Conservation (phyloP, 2,329 filamentous ascomycete species). For the Aspergillus latus region DNA sequence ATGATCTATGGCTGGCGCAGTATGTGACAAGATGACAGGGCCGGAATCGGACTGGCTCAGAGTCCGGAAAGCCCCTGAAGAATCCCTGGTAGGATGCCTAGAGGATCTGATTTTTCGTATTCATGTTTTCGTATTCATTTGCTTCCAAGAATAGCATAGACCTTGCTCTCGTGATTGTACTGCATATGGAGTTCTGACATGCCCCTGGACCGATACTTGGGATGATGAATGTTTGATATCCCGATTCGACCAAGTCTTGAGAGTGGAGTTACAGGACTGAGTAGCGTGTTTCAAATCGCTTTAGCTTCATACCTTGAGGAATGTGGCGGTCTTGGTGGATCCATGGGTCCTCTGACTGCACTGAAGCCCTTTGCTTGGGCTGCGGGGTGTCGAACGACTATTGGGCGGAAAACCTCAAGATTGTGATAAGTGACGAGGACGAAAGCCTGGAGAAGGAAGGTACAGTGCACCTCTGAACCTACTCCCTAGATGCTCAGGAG, state of each 20-base stretch:
- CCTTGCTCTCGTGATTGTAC: not conserved
- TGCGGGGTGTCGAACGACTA: too few relatives aligned
- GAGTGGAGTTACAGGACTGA: not conserved
- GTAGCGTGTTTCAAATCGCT: conserved; percentile 32
- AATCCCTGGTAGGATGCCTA: too few relatives aligned
- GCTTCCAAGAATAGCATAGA: conserved; percentile 11
- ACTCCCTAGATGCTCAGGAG: not conserved
- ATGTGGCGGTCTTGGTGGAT: conserved; percentile 16
- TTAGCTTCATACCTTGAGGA: conserved; percentile 34
- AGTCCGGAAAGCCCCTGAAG: too few relatives aligned
- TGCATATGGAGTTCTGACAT: not conserved
- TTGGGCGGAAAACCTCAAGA: too few relatives aligned
- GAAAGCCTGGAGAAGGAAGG: too few relatives aligned
- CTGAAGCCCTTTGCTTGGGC: not conserved
- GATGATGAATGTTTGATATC: not conserved
- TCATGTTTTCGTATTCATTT: not conserved
- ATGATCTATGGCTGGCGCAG: too few relatives aligned
- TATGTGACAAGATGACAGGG: too few relatives aligned
- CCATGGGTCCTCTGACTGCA: conserved; percentile 24
- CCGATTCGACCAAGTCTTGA: not conserved
- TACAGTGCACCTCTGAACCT: too few relatives aligned
- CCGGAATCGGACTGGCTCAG: too few relatives aligned
- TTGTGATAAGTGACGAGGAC: too few relatives aligned
- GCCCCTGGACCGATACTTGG: not conserved
- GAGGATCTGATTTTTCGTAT: not conserved